These are phyloP conservation scores for Hypholoma fasciculare DNA, from an alignment of 768 basidiomycete species.

Conservation along the genomic window DNA sequence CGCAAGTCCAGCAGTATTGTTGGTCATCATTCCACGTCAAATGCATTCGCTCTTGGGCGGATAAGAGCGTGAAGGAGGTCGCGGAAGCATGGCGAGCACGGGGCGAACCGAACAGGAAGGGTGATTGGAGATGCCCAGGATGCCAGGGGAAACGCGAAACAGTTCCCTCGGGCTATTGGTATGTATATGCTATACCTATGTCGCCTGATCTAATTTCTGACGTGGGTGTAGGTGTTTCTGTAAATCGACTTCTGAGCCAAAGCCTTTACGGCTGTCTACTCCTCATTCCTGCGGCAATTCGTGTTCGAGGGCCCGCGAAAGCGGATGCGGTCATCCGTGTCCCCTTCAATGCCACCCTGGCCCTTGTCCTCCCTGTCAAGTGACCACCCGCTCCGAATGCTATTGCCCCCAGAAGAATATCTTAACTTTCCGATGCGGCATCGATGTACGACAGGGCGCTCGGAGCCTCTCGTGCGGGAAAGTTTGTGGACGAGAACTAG, in stretches of 20 bases:
- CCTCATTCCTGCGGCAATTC: constrained; percentile 78
- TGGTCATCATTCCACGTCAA: constrained; percentile 91
- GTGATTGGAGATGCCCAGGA: constrained; percentile 93
- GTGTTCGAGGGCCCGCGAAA: constrained; percentile 58
- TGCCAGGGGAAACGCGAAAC: constrained; percentile 80
- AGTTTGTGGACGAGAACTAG: constrained; percentile 46
- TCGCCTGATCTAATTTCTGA: background rate
- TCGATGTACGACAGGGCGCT: constrained; percentile 30
- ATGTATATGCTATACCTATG: constrained; percentile 20
- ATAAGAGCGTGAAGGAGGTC: constrained; percentile 73
- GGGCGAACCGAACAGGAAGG: constrained; percentile 59
- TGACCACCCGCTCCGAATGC: constrained; percentile 76
- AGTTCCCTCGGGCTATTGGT: constrained; percentile 71
- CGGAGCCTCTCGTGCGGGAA: constrained; percentile 44
- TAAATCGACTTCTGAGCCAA: constrained; percentile 69
- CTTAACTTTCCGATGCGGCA: constrained; percentile 60
- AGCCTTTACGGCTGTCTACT: constrained; percentile 64
- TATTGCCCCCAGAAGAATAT: constrained; percentile 68
- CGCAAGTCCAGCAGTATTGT: constrained; percentile 63
- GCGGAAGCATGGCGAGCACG: constrained; percentile 72
- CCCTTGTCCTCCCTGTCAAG: constrained; percentile 91
- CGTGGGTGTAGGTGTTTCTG: constrained; percentile 74
- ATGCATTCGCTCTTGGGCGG: constrained; percentile 88
- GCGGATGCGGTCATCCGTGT: constrained; percentile 79
- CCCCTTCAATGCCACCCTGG: constrained; percentile 90